Evolutionary conservation across 2,329 filamentous ascomycete species (phyloP), one percentile per base, ranked within the genome.

Genomic region (Exutisphaerella laricina): DNA sequence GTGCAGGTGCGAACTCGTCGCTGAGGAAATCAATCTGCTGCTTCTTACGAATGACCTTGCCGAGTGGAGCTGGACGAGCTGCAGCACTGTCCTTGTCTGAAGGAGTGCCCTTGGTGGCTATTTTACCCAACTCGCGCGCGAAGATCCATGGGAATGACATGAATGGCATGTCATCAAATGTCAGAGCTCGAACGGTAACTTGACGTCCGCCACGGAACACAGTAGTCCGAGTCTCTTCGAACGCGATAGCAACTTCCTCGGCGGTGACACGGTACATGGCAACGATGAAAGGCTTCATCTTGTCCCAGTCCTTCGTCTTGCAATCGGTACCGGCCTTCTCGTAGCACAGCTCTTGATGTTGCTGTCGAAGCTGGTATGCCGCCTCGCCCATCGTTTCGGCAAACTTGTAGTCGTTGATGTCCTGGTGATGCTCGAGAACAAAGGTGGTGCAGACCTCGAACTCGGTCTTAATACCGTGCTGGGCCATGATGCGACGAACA

Each of bases 61-160:
- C 36, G 4, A 45, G 46, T 21, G 45, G 16, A 4, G 45, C 39
- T 1, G 51, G 49, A 41, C 43, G 41, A 3, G 49, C 37, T 38
- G 36, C 48, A 2, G 48, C 39, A 5, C 32, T 29, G n/a, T 41
- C 29, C 1, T 35, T 29, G 12, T 39, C 12, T 8, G n/a, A 23
- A 17, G 21, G 18, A 20, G 17, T 22, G 28, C 48, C 46, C 6
- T 42, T 50, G 2, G 67, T 78, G 1, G 84, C 85, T 54, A 94
- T 80, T 35, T 74, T 73, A 1, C 84, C 82, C 3, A 94, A 70
- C 46, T 88, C 77, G 32, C 75, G 73, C 9, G 80, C 73, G 51
- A 97, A 94, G 2, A 97, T 70, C 92, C 92, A 98, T 0, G 92
- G 90, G 56, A 96, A 97, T 46, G 84, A 92, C 55, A 96, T 92